Evolutionary conservation across 1,284 basidiomycete species (phyloP).

Genomic region (Polyporus tsugae): DNA sequence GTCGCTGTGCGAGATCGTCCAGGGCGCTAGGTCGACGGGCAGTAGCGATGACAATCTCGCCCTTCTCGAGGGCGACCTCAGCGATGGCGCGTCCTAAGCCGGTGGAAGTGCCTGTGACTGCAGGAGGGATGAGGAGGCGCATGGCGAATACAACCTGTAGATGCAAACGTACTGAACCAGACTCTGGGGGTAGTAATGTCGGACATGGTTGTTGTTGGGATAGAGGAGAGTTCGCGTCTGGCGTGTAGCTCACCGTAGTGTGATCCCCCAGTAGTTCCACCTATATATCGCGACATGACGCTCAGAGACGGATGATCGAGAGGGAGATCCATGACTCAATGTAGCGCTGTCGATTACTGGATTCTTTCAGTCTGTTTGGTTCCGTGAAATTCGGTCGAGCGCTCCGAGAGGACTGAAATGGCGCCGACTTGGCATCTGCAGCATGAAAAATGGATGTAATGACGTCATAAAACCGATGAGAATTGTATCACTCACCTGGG

Average conservation of each 20-base stretch:
- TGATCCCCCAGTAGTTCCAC: not conserved
- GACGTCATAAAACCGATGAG: not conserved
- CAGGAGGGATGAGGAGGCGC: not conserved
- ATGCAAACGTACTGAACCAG: slow-evolving; percentile 28
- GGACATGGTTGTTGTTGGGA: not conserved
- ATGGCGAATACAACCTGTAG: not conserved
- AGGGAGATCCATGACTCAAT: too few relatives aligned
- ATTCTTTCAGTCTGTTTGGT: too few relatives aligned
- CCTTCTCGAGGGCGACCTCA: slow-evolving; percentile 38
- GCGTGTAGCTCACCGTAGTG: not conserved
- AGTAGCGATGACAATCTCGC: slow-evolving; percentile 44
- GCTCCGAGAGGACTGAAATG: too few relatives aligned
- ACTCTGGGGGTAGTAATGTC: slow-evolving; percentile 10
- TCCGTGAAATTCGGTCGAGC: too few relatives aligned
- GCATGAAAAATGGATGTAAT: not conserved
- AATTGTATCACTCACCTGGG: not conserved
- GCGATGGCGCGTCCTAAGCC: slow-evolving; percentile 41
- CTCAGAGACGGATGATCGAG: too few relatives aligned
- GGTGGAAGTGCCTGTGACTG: slow-evolving; percentile 44
- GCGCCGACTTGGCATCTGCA: not conserved
- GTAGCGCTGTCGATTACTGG: too few relatives aligned
- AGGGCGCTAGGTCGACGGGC: slow-evolving; percentile 41
- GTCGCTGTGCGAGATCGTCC: slow-evolving; percentile 31
- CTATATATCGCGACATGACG: not conserved
- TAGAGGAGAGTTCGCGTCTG: not conserved